A percentile compares a stretch with the other conserved stretches of the same genome.
Evolutionary conservation across 202 grass and related monocot genomes (phyloP).

Genomic region (Carex arenaria): DNA sequence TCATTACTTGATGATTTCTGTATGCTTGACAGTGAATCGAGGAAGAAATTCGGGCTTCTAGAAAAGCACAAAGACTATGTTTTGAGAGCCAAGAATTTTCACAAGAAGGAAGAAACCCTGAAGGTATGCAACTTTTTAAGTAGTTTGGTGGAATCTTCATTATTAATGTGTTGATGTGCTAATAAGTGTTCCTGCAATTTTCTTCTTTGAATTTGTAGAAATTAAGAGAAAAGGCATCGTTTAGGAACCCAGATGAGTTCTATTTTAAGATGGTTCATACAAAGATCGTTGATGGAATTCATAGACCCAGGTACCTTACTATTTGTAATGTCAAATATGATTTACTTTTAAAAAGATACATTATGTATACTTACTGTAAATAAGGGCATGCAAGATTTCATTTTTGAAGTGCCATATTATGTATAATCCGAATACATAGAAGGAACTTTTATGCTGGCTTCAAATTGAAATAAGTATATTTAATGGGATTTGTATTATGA

Average conservation of each 20-base stretch:
- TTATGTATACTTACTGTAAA: not conserved
- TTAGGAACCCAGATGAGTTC: conserved; percentile 91
- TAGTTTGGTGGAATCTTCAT: not conserved
- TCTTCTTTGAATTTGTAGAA: conserved; percentile 39
- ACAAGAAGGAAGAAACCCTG: conserved; percentile 62
- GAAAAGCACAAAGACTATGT: conserved; percentile 95
- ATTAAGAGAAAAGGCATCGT: conserved; percentile 75
- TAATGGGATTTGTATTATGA: not conserved
- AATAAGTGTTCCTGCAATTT: not conserved
- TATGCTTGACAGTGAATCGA: conserved; percentile 44
- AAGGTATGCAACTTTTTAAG: conserved; percentile 37
- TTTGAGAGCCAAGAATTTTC: conserved; percentile 51
- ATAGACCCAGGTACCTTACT: conserved; percentile 46
- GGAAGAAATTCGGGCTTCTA: conserved; percentile 75
- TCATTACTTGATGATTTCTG: not conserved
- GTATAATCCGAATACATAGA: not conserved
- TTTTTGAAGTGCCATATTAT: not conserved
- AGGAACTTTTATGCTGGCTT: not conserved
- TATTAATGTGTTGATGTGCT: not conserved
- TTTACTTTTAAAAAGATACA: not conserved
- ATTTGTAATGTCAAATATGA: not conserved
- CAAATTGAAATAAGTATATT: not conserved
- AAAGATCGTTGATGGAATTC: conserved; percentile 55
- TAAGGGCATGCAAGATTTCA: not conserved
- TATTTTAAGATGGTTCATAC: conserved; percentile 96